Evolutionary conservation across 768 basidiomycete species (phyloP), one percentile per base, ranked within the genome.

Genomic region (Boletus huronensis): DNA sequence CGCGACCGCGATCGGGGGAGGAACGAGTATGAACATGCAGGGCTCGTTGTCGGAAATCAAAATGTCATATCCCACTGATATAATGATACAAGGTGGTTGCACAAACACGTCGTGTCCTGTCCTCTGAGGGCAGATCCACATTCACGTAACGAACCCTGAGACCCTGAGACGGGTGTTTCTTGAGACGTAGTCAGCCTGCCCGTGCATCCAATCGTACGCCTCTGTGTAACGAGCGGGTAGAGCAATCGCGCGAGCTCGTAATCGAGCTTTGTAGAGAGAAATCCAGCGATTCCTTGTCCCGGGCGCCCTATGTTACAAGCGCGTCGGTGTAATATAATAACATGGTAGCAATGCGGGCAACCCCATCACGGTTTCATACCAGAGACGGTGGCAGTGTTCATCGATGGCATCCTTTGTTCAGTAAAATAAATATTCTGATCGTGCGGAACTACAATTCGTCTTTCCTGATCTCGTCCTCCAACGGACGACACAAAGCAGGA

Each of bases 401-500:
- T 28, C n/a, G n/a, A n/a, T n/a, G n/a, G n/a, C n/a, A n/a, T n/a
- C n/a, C 26, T 45, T 29, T 50, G 35, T 46, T 29, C 23, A n/a
- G 31, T 48, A 26, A 32, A 43, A 51, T 54, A 55, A 43, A 48
- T 39, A 48, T 31, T 25, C 42, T 31, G 23, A 43, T 44, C 52
- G 26, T 6, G 16, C 11, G 25, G 17, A 32, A 42, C 54, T 72
- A 70, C 48, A 70, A 48, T 39, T 70, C 70, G 23, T 68, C 70
- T 35, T 64, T 72, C 34, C 35, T 69, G 44, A 59, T 63, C 32
- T 60, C 63, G 23, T 74, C 70, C n/a, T 72, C 75, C 35, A 72
- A 62, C 2, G 69, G 62, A 28, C 82, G 68, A 68, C 94, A 98
- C 50, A 97, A 70, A 2, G 93, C 93, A 11, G 94, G 94, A 0